phyloP scores from a whole-genome alignment of 345 rosid genomes.

The Boechera divaricarpa region DNA sequence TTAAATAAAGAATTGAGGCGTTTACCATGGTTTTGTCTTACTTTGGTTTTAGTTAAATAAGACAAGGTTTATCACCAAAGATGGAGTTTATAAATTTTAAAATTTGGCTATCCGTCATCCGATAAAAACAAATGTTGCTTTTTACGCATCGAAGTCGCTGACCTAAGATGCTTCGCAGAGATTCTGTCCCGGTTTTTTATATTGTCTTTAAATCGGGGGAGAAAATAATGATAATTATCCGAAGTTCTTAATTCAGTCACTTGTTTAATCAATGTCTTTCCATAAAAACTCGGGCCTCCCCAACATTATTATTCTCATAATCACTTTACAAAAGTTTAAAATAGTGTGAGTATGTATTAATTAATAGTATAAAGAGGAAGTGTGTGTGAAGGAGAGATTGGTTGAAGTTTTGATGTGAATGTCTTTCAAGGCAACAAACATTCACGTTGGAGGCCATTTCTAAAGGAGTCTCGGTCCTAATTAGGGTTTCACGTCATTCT shows the following conservation, averaged over 20 bases:
- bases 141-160: conserved; percentile 47
- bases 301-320: conserved; percentile 42
- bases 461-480: conserved; percentile 51
- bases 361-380: conserved; percentile 30
- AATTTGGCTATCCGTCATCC: conserved; percentile 19
- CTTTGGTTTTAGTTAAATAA: conserved; percentile 37
- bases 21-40: conserved; percentile 32
- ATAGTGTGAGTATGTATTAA: conserved; percentile 9
- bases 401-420: conserved; percentile 65
- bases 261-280: conserved; percentile 36
- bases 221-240: conserved; percentile 25
- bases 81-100: conserved; percentile 15
- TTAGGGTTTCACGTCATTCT: conserved; percentile 51
- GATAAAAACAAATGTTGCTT: conserved; percentile 43
- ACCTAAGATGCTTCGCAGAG: conserved; percentile 51
- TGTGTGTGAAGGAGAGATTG: conserved; percentile 43
- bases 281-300: conserved; percentile 42
- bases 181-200: conserved; percentile 31
- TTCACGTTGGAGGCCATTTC: conserved; percentile 64
- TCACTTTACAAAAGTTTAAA: conserved; percentile 16
- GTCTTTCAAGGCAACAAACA: conserved; percentile 67
- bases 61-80: conserved; percentile 36
- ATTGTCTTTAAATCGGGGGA: neutral
- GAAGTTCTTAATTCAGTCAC: conserved; percentile 3
- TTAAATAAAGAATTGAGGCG: conserved; percentile 13